Evolutionary conservation across 2,329 filamentous ascomycete genomes (phyloP).

Genomic region (Penicillium brevicompactum): DNA sequence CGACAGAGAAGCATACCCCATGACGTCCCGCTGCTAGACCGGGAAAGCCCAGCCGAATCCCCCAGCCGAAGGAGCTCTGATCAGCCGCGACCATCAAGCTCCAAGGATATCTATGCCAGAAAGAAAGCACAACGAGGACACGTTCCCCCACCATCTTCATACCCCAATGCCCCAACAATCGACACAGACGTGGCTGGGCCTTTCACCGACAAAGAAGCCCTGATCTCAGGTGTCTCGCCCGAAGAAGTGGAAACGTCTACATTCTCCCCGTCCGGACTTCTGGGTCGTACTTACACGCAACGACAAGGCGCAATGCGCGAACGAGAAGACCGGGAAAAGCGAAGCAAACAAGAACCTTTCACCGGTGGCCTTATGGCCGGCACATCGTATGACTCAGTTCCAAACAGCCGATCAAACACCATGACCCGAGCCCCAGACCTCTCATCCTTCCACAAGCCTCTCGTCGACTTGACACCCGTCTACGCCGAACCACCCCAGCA

Average conservation of each 20-base stretch:
- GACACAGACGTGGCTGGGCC: slow-evolving; percentile 21
- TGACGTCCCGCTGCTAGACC: slow-evolving; percentile 61
- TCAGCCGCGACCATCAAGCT: slow-evolving; percentile 24
- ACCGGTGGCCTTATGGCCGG: slow-evolving; percentile 54
- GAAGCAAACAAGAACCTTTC: slow-evolving; percentile 50
- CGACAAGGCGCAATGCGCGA: slow-evolving; percentile 45
- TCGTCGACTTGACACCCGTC: slow-evolving; percentile 68
- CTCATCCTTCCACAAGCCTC: slow-evolving; percentile 53
- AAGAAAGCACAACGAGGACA: slow-evolving; percentile 33
- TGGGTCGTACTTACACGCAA: slow-evolving; percentile 44
- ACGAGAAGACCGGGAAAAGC: slow-evolving; percentile 39
- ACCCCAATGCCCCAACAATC: slow-evolving; percentile 29
- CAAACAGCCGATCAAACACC: slow-evolving; percentile 36
- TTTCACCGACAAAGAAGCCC: slow-evolving; percentile 8
- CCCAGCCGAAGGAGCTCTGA: slow-evolving; percentile 44
- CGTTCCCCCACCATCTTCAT: slow-evolving; percentile 32
- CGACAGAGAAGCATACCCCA: slow-evolving; percentile 53
- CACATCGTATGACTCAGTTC: slow-evolving; percentile 43
- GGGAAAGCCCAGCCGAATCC: slow-evolving; percentile 47
- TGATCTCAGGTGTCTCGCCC: slow-evolving; percentile 7
- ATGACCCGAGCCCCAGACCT: slow-evolving; percentile 31
- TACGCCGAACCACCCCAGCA: slow-evolving; percentile 63
- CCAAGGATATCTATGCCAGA: slow-evolving; percentile 29
- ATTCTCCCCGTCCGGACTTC: slow-evolving; percentile 40
- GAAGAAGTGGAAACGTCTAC: slow-evolving; percentile 28